A percentile compares a stretch with the other conserved stretches of the same genome.
Conservation (phyloP, 1,139 yeast species). For the Lizanozyma gosingica region DNA sequence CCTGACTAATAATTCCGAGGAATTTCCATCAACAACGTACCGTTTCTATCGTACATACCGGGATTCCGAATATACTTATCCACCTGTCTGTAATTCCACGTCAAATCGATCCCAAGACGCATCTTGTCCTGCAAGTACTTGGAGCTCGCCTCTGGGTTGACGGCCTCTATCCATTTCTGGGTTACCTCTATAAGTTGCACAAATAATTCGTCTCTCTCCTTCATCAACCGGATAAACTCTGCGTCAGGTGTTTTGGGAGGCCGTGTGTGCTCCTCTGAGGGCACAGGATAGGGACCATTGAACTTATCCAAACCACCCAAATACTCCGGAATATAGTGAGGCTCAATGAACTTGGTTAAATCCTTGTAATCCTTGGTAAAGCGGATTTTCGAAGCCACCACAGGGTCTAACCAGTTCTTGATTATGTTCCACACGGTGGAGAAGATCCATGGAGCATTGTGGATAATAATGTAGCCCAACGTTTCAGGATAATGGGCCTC, state of each 20-base stretch:
- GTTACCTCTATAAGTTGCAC: conserved; percentile 49
- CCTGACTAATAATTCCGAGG: neutral
- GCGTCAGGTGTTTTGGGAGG: conserved; percentile 30
- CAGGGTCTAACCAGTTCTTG: conserved; percentile 84
- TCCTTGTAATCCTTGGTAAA: conserved; percentile 61
- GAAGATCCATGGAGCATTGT: conserved; percentile 88
- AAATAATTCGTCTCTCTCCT: conserved; percentile 40
- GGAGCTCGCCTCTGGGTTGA: conserved; percentile 31
- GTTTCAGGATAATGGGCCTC: conserved; percentile 89
- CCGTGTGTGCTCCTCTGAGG: conserved; percentile 20
- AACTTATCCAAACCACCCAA: conserved; percentile 60
- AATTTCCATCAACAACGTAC: conserved; percentile 16
- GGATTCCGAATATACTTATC: conserved; percentile 73
- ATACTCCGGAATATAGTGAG: conserved; percentile 45
- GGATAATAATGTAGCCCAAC: conserved; percentile 64
- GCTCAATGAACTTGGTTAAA: conserved; percentile 45
- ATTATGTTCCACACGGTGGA: conserved; percentile 79
- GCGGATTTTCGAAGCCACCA: conserved; percentile 70
- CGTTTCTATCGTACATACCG: conserved; percentile 56
- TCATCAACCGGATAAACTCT: conserved; percentile 16
- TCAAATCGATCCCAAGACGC: conserved; percentile 38
- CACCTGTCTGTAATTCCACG: conserved; percentile 46
- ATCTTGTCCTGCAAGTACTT: conserved; percentile 38
- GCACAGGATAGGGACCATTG: conserved; percentile 47
- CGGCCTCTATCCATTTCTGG: conserved; percentile 57